Conservation (phyloP, 225 moss, liverwort and hornwort species). For the Polytrichum commune region DNA sequence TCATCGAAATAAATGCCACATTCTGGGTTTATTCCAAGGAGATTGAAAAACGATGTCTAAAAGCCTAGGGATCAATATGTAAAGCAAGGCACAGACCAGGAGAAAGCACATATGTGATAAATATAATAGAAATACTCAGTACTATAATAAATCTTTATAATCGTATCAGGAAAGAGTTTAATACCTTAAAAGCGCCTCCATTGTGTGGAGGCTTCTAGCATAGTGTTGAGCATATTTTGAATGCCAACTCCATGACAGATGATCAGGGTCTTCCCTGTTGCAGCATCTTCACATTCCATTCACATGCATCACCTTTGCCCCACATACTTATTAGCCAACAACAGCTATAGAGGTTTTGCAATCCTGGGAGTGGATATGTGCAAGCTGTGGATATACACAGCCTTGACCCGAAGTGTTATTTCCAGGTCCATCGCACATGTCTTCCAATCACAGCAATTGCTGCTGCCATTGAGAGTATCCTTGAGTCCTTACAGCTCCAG, state of each 20-base stretch:
- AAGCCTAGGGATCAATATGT: not conserved
- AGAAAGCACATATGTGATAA: not conserved
- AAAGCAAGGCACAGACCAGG: not conserved
- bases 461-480: not conserved
- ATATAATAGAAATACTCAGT: too few relatives aligned
- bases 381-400: not conserved
- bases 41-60: not conserved
- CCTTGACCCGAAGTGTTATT: not conserved
- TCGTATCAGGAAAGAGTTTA: not conserved
- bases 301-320: not conserved
- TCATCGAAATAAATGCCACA: not conserved
- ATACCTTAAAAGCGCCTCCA: not conserved
- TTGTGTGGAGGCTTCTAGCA: not conserved
- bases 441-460: slow-evolving; percentile 8
- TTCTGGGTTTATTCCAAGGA: not conserved
- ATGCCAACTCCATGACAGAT: slow-evolving; percentile 1
- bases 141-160: too few relatives aligned
- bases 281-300: slow-evolving; percentile 3
- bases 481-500: not conserved
- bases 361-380: not conserved
- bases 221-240: not conserved
- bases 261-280: not conserved
- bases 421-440: not conserved
- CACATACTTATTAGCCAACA: slow-evolving; percentile 1
- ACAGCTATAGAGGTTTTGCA: not conserved